Evolutionary conservation across 495 filamentous ascomycete genomes (phyloP), one percentile per base, ranked within the genome.

Genomic region (Haplographium delicatum): DNA sequence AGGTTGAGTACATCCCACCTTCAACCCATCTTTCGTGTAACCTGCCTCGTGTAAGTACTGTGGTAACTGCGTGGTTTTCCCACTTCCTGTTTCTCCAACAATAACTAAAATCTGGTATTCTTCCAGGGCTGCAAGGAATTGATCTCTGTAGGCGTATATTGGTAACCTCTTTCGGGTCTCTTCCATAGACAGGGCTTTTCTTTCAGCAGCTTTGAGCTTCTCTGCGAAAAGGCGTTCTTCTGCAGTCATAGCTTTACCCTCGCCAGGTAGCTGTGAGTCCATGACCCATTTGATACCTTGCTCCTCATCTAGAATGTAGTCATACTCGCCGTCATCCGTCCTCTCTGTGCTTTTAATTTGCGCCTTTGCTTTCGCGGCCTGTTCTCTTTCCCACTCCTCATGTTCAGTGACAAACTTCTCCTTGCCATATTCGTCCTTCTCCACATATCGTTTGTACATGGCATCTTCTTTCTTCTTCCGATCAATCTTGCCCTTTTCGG

Each of bases 311-410:
- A 97, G 86, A 10, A 98, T 83, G 56, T 91, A 96, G 50, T 96
- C 93, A 65, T 97, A 97, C 41, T 96, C 82, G 5, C 85, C 89
- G 57, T 88, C 83, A 42, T 91, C 83, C n/a, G 83, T 79, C 18
- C 86, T 76, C 62, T 91, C 87, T 0, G 68, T 63, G 47, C 81
- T 75, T 45, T 81, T 73, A 51, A 96, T 88, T 63, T 96, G 91
- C 4, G 89, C 83, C 58, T 90, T 89, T 1, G 89, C 93, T 65
- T 94, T 94, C 55, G 85, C 78, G 5, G 85, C 83, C 65, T 97
- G 93, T 65, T 96, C 90, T 38, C 82, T 66, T 66, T 98, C 93
- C 91, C 90, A 97, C 64, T 96, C 89, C 50, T 97, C 88, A 56
- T 95, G 88, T 64, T 98, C 93, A 0, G 93, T 96, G 42, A 96